Conservation (phyloP, 2,329 filamentous ascomycete genomes). For the Alternaria consortialis region DNA sequence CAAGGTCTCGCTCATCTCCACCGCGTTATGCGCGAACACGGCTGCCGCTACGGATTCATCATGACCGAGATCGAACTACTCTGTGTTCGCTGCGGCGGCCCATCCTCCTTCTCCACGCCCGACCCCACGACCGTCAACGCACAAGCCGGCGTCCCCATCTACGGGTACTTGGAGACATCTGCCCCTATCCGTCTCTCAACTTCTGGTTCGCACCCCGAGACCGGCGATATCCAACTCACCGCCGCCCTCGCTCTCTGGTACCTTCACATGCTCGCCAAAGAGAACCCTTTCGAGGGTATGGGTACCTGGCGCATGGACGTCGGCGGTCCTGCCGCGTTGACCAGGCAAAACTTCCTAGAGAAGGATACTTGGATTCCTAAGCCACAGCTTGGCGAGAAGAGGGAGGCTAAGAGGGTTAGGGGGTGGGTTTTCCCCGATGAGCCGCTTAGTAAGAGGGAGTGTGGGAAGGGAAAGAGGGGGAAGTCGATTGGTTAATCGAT, state of each 20-base stretch:
- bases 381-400: slow-evolving; percentile 76
- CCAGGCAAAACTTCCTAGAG: slow-evolving; percentile 73
- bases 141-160: slow-evolving; percentile 72
- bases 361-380: slow-evolving; percentile 80
- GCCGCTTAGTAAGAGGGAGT: slow-evolving; percentile 74
- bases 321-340: slow-evolving; percentile 76
- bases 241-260: slow-evolving; percentile 80
- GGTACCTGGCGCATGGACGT: slow-evolving; percentile 74
- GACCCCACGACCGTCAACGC: slow-evolving; percentile 52
- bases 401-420: slow-evolving; percentile 74
- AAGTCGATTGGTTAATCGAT: slow-evolving; percentile 29
- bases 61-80: slow-evolving; percentile 95
- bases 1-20: slow-evolving; percentile 86
- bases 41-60: slow-evolving; percentile 94
- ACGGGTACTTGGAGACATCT: slow-evolving; percentile 85
- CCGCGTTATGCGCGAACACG: slow-evolving; percentile 90
- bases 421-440: slow-evolving; percentile 83
- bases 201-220: slow-evolving; percentile 42
- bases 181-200: slow-evolving; percentile 64
- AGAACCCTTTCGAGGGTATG: slow-evolving; percentile 68
- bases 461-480: slow-evolving; percentile 45
- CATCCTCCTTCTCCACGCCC: slow-evolving; percentile 39
- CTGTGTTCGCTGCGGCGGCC: slow-evolving; percentile 79
- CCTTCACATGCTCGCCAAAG: slow-evolving; percentile 74
- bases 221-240: slow-evolving; percentile 65